Conservation (phyloP, 148 eudicot genomes). For the Simmondsia chinensis region DNA sequence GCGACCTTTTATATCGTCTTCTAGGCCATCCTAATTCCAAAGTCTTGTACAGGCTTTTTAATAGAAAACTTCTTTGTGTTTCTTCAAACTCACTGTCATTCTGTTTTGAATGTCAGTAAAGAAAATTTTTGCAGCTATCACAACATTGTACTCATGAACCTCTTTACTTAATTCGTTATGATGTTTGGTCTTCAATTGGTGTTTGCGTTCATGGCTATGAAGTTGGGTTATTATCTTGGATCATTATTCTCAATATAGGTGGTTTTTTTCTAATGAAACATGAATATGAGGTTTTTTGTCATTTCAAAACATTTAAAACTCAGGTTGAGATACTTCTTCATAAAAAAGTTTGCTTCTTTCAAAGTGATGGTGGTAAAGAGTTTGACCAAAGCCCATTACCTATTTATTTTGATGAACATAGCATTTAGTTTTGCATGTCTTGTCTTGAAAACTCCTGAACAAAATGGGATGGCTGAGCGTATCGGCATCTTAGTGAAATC, state of each 20-base stretch:
- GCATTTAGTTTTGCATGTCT: not conserved
- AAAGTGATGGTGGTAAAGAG: not conserved
- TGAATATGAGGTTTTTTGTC: not conserved
- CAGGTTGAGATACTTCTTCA: not conserved
- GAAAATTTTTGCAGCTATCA: not conserved
- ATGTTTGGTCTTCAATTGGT: not conserved
- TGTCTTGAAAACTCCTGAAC: not conserved
- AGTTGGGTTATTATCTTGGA: not conserved
- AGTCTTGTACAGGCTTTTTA: not conserved
- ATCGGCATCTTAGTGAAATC: not conserved
- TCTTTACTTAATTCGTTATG: not conserved
- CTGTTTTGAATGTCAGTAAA: not conserved
- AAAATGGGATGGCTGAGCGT: constrained; percentile 1
- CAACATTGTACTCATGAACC: not conserved
- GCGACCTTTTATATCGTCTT: not conserved
- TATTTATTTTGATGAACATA: not conserved
- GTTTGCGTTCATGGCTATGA: not conserved
- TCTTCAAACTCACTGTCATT: not conserved
- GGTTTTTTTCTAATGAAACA: not conserved
- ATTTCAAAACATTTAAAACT: not conserved
- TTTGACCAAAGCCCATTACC: not conserved
- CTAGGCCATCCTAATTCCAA: not conserved
- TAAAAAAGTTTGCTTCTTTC: not conserved
- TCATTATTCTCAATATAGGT: not conserved
- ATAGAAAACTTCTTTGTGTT: not conserved